These are phyloP conservation scores for Termitomyces sp. DNA, from an alignment of 768 basidiomycete species.

Conservation along the genomic window DNA sequence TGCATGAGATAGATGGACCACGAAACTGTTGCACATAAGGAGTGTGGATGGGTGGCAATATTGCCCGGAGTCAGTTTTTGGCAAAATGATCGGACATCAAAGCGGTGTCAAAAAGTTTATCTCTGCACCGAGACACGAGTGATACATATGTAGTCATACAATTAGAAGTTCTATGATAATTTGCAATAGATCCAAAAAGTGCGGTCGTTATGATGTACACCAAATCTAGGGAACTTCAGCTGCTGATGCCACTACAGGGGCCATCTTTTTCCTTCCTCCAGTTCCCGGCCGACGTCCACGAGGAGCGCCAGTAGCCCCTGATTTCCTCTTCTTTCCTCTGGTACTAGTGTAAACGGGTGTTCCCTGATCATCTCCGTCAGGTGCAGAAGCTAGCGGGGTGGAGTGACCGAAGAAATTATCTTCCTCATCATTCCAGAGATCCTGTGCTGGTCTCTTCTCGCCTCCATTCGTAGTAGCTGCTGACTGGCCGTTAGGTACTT, in stretches of 20 bases:
- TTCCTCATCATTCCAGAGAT: slow-evolving; percentile 85
- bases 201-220: slow-evolving; percentile 5
- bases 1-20: slow-evolving; percentile 19
- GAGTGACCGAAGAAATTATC: slow-evolving; percentile 81
- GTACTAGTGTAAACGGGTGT: slow-evolving; percentile 24
- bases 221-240: slow-evolving; percentile 1
- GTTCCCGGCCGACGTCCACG: slow-evolving; percentile 36
- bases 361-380: slow-evolving; percentile 34
- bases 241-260: slow-evolving; percentile 6
- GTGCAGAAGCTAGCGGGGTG: slow-evolving; percentile 22
- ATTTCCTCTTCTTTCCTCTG: slow-evolving; percentile 43
- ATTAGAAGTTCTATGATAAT: slow-evolving; percentile 1
- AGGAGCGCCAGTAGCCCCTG: slow-evolving; percentile 30
- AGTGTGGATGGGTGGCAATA: slow-evolving; percentile 7
- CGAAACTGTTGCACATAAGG: slow-evolving; percentile 17
- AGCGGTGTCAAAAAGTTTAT: background rate
- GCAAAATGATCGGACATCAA: slow-evolving; percentile 14
- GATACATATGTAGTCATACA: background rate
- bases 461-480: slow-evolving; percentile 27
- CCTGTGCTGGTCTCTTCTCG: slow-evolving; percentile 44
- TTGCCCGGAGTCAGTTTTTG: slow-evolving; percentile 13
- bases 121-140: background rate
- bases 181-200: background rate
- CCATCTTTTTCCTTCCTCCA: slow-evolving; percentile 33
- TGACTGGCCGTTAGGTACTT: slow-evolving; percentile 29